A percentile compares a stretch with the other conserved stretches of the same genome.
Conservation (phyloP, 306 rosid species). For the Styphnolobium japonicum region DNA sequence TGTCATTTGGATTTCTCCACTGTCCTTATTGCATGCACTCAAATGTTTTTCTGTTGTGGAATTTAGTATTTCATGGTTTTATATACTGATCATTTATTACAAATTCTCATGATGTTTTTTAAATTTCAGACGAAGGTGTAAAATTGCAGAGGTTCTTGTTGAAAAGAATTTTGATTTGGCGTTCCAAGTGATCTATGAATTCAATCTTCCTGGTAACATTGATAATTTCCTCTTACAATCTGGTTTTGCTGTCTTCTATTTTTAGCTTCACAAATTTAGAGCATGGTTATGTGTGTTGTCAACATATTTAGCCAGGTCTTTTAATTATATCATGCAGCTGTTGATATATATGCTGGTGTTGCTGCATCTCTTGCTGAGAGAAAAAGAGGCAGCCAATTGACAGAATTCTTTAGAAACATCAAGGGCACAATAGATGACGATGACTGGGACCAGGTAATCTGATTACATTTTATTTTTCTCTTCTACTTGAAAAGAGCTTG, state of each 20-base stretch:
- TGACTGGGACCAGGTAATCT: slow-evolving; percentile 93
- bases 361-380: slow-evolving; percentile 98
- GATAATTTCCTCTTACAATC: slow-evolving; percentile 9
- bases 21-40: slow-evolving; percentile 3
- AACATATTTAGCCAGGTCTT: slow-evolving; percentile 15
- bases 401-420: slow-evolving; percentile 86
- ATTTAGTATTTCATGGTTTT: slow-evolving; percentile 12
- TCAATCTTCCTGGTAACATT: slow-evolving; percentile 78
- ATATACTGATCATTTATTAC: slow-evolving; percentile 9
- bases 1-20: slow-evolving; percentile 3
- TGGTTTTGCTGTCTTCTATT: neutral
- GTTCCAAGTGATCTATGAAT: slow-evolving; percentile 90
- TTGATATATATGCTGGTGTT: slow-evolving; percentile 92
- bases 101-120: slow-evolving; percentile 24
- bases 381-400: slow-evolving; percentile 86
- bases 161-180: slow-evolving; percentile 97
- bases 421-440: slow-evolving; percentile 94
- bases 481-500: neutral
- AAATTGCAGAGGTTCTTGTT: slow-evolving; percentile 91
- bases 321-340: slow-evolving; percentile 58
- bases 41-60: slow-evolving; percentile 10
- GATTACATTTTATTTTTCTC: slow-evolving; percentile 22
- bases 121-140: slow-evolving; percentile 81
- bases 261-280: neutral
- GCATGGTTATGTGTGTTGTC: neutral